Base-by-base conservation (phyloP, 768 basidiomycete genomes). In the Omphalotus guepiniiformis region DNA sequence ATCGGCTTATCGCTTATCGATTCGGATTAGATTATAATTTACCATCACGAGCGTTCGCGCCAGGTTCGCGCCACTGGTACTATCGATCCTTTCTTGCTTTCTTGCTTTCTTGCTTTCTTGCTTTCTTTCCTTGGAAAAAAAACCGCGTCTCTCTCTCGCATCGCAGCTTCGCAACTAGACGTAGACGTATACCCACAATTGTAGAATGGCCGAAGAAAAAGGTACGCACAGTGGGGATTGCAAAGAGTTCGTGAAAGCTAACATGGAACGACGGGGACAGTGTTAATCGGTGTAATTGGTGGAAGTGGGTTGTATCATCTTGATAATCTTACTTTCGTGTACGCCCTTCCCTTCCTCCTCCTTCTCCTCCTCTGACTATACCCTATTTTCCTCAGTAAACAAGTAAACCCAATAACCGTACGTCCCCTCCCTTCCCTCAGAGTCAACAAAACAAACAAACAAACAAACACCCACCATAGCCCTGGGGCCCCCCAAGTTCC, bases 281-380 rank as follows among this genome's bases (percentile, higher is more conserved):
- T 90, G 15, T 71, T 92, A 38, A 78, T 94, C 39, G 93, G 92
- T 29, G 85, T 94, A 42, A 94, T 95, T 50, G 93, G 93, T 16
- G 93, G 93, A 23, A 91, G 86, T 55, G 94, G 94, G 4, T 67
- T 97, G 22, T 98, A 97, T 71, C 83, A 94, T 62, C 76, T 98
- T 30, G 88, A 94, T 64, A 93, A 95, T 65, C 71, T 98, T 48
- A 89, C 85, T 11, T 76, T 87, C 53, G 73, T 94, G 93, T 93
- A 62, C 68, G 89, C 74, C 7, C 15, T 26, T 37, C 16, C 32
- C 23, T 21, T 39, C n/a, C 11, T 35, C 37, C 13, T 28, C 34
- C 15, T 28, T 16, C 32, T n/a, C 6, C 9, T 7, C 28, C 19
- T 12, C 11, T 37, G 42, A 34, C 28, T 5, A 4, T 27, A 11